phyloP scores from a whole-genome alignment of 2,329 filamentous ascomycete genomes.

The Epichloe sylvatica region DNA sequence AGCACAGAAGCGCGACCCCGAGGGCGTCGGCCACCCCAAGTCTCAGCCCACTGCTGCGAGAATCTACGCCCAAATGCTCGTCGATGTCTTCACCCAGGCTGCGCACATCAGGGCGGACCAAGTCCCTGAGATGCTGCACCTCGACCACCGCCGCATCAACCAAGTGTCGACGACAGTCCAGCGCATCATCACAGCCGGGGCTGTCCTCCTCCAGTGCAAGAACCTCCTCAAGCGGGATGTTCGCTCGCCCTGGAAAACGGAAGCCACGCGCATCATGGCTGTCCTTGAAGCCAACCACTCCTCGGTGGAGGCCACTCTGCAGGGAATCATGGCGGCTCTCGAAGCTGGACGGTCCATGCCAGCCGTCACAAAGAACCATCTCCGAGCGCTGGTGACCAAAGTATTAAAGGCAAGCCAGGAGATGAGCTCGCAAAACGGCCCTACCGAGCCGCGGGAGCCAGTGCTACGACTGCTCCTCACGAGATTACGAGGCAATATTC shows the following conservation, averaged over 20 bases:
- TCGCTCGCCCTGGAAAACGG: slow-evolving; percentile 60
- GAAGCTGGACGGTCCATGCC: slow-evolving; percentile 52
- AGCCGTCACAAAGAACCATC: slow-evolving; percentile 43
- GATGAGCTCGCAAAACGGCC: slow-evolving; percentile 22
- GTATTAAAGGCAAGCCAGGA: slow-evolving; percentile 38
- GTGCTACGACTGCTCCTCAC: slow-evolving; percentile 54
- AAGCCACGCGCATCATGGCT: slow-evolving; percentile 56
- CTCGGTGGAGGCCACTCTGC: slow-evolving; percentile 37
- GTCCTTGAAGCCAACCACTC: slow-evolving; percentile 47
- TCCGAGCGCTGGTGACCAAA: slow-evolving; percentile 43
- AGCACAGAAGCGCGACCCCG: slow-evolving; percentile 52
- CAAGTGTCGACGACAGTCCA: slow-evolving; percentile 24
- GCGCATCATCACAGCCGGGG: slow-evolving; percentile 57
- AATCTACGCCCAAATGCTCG: slow-evolving; percentile 62
- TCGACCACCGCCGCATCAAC: slow-evolving; percentile 51
- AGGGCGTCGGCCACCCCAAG: slow-evolving; percentile 46
- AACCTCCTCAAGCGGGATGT: slow-evolving; percentile 73
- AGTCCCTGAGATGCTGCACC: slow-evolving; percentile 58
- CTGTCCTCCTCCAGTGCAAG: slow-evolving; percentile 66
- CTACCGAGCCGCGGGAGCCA: slow-evolving; percentile 35
- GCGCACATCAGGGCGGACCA: slow-evolving; percentile 37
- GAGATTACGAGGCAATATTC: slow-evolving; percentile 52
- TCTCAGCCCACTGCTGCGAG: slow-evolving; percentile 52
- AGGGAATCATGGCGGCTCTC: slow-evolving; percentile 48
- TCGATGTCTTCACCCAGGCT: slow-evolving; percentile 60